Conservation (phyloP, 768 basidiomycete species). For the Collybia sp. region DNA sequence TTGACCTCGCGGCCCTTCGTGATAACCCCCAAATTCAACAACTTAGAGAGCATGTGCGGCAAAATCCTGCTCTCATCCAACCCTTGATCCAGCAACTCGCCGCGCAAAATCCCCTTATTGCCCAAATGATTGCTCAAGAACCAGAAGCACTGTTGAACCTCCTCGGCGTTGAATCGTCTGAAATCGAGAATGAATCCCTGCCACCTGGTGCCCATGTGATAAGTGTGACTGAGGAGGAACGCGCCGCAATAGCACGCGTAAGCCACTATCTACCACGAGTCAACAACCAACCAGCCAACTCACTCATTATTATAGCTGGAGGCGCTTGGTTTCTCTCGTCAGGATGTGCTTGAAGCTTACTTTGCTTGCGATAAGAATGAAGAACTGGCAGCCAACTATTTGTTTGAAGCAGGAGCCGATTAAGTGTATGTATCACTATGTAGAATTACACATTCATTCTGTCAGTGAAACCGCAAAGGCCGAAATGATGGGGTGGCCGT, state of each 20-base stretch:
- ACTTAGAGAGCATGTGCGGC: conserved; percentile 63
- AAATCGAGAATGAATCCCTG: conserved; percentile 32
- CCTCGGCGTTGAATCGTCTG: conserved; percentile 51
- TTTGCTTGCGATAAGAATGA: conserved; percentile 96
- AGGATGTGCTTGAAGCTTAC: conserved; percentile 85
- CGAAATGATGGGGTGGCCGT: background rate
- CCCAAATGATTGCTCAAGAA: conserved; percentile 61
- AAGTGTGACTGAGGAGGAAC: conserved; percentile 82
- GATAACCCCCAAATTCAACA: conserved; percentile 65
- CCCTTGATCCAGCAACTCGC: conserved; percentile 82
- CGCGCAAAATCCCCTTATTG: conserved; percentile 68
- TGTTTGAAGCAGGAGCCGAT: conserved; percentile 74
- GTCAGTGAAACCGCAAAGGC: no score
- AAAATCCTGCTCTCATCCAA: conserved; percentile 79
- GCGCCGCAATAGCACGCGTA: conserved; percentile 85
- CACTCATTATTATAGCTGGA: conserved; percentile 53
- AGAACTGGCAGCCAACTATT: conserved; percentile 90
- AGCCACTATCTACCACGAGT: conserved; percentile 25
- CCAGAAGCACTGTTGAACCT: conserved; percentile 66
- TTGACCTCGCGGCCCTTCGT: conserved; percentile 51
- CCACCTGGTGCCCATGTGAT: conserved; percentile 59
- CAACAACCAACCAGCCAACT: background rate
- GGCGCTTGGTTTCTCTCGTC: conserved; percentile 81
- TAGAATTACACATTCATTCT: background rate
- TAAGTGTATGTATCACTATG: conserved; percentile 22